A percentile compares a stretch with the other conserved stretches of the same genome.
These are phyloP conservation scores for Phialophora verrucosa DNA, from an alignment of 2,329 filamentous ascomycete genomes.

Conservation along the genomic window DNA sequence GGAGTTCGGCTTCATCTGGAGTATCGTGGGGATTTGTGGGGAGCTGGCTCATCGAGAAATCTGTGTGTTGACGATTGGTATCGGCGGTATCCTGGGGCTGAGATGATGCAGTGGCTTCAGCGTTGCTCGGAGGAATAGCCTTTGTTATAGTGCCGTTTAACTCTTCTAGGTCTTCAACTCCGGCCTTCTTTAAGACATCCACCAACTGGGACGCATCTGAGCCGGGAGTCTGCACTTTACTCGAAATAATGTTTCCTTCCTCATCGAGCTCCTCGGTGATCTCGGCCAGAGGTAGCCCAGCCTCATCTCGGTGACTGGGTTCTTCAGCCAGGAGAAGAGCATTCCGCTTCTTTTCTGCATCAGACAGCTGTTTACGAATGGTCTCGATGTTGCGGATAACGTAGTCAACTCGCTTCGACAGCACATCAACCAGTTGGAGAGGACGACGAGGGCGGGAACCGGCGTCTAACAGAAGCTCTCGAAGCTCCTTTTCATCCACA, in stretches of 20 bases:
- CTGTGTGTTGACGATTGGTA: background rate
- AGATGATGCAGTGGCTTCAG: constrained; percentile 1
- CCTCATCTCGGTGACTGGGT: constrained; percentile 68
- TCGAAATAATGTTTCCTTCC: constrained; percentile 79
- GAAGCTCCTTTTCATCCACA: constrained; percentile 59
- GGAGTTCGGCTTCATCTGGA: constrained; percentile 76
- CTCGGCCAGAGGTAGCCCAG: constrained; percentile 79
- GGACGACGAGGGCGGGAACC: constrained; percentile 56
- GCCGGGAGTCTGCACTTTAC: constrained; percentile 69
- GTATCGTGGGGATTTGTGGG: constrained; percentile 64
- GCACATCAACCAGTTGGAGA: constrained; percentile 67
- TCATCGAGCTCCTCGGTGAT: constrained; percentile 93
- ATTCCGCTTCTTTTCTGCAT: constrained; percentile 72
- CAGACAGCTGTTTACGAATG: constrained; percentile 73
- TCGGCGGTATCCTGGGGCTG: background rate
- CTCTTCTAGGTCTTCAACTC: constrained; percentile 59
- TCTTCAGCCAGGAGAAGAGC: constrained; percentile 65
- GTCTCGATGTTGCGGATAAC: constrained; percentile 79
- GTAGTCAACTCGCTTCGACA: constrained; percentile 83
- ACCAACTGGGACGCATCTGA: constrained; percentile 70
- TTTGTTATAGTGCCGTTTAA: constrained; percentile 33
- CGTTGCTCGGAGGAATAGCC: constrained; percentile 16
- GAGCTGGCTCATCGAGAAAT: background rate
- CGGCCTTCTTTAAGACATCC: constrained; percentile 77
- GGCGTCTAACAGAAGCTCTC: constrained; percentile 56